Percentiles rank a stretch among this genome's conserved stretches.
phyloP scores from a whole-genome alignment of 192 early-diverging fungal genomes.

The Rhizoclosmatium globosum region DNA sequence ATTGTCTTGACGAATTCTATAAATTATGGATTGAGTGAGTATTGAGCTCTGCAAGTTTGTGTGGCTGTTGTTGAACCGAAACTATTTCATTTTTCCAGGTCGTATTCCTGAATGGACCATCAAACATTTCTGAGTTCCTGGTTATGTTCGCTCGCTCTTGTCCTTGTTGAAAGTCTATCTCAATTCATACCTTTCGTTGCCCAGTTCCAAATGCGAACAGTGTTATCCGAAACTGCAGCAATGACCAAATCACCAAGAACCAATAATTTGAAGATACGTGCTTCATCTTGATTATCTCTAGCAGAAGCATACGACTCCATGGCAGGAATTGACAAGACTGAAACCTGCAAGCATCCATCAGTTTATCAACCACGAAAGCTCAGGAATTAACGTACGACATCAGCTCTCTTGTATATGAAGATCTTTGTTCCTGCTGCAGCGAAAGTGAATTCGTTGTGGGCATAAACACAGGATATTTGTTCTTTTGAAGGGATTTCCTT shows the following conservation, averaged over 20 bases:
- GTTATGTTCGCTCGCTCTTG: not conserved
- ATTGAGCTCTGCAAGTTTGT: slow-evolving; percentile 1
- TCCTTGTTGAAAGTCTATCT: not conserved
- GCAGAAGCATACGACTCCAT: not conserved
- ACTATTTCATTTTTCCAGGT: not conserved
- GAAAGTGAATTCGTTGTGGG: slow-evolving; percentile 76
- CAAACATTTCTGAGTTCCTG: not conserved
- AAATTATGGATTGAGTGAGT: slow-evolving; percentile 2
- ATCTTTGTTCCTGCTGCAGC: slow-evolving; percentile 73
- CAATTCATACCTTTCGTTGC: slow-evolving; percentile 63
- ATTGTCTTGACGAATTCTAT: slow-evolving; percentile 75
- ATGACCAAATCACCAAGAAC: slow-evolving; percentile 82
- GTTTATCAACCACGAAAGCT: not conserved
- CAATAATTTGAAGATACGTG: slow-evolving; percentile 64
- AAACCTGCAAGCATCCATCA: slow-evolving; percentile 1
- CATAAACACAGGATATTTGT: slow-evolving; percentile 56
- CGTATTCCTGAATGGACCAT: not conserved
- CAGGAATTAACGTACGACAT: slow-evolving; percentile 59
- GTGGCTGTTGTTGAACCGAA: not conserved
- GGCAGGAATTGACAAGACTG: slow-evolving; percentile 1
- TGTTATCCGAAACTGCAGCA: slow-evolving; percentile 82
- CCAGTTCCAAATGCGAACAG: slow-evolving; percentile 79
- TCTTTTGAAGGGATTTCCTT: slow-evolving; percentile 25
- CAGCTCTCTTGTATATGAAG: slow-evolving; percentile 71
- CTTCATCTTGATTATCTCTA: not conserved